Percentiles rank a stretch among this genome's conserved stretches.
Evolutionary conservation across 164 flowering plant genomes (phyloP).

Genomic region (Chimonanthus salicifolius): DNA sequence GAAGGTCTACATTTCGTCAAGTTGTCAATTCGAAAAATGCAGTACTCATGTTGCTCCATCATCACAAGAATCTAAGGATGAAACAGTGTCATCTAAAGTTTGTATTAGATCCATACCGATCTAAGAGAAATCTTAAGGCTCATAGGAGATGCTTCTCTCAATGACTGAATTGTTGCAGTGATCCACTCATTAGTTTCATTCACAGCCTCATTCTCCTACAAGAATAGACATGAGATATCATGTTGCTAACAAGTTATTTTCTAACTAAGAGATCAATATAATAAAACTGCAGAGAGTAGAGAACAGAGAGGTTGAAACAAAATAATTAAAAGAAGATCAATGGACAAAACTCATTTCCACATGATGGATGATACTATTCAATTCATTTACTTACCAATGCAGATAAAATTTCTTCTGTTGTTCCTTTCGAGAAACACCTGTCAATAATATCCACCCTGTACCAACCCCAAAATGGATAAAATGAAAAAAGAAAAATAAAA

Average conservation of each 20-base stretch:
- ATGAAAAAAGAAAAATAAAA: too few species aligned
- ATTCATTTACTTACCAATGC: constrained; percentile 40
- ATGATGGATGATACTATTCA: background rate
- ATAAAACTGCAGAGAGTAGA: background rate
- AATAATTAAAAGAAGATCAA: too few species aligned
- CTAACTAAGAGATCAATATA: background rate
- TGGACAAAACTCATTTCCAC: too few species aligned
- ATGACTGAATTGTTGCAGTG: background rate
- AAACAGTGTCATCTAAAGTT: too few species aligned
- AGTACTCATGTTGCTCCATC: too few species aligned
- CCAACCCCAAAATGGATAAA: too few species aligned
- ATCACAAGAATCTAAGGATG: too few species aligned
- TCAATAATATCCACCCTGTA: constrained; percentile 53
- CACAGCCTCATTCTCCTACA: background rate
- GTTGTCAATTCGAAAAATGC: too few species aligned
- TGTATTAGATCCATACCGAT: background rate
- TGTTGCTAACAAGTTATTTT: background rate
- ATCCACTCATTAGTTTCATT: background rate
- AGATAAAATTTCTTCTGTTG: constrained; percentile 24
- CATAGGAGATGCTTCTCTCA: background rate
- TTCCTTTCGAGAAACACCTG: constrained; percentile 23
- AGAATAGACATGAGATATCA: background rate
- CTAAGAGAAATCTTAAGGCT: background rate
- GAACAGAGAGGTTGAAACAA: background rate
- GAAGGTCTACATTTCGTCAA: too few species aligned